Evolutionary conservation across 2,329 filamentous ascomycete genomes (phyloP).

Genomic region (Monilinia fructicola): DNA sequence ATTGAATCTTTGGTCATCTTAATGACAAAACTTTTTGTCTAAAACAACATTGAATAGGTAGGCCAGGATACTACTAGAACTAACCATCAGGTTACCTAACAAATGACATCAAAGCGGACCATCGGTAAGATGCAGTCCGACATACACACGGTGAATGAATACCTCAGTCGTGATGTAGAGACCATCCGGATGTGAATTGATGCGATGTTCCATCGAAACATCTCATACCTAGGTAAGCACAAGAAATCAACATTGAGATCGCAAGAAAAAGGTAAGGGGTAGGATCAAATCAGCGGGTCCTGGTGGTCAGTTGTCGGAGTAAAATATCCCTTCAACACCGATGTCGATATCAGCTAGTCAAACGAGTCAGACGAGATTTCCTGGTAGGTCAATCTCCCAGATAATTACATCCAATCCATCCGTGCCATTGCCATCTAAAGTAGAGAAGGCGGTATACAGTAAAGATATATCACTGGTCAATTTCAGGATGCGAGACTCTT

Average conservation of each 20-base stretch:
- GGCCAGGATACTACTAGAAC: background rate
- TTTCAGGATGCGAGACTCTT: background rate
- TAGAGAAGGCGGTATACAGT: background rate
- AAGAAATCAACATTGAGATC: slow-evolving; percentile 1
- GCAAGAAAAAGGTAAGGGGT: background rate
- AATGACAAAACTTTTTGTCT: no score
- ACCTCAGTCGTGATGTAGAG: background rate
- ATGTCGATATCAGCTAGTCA: background rate
- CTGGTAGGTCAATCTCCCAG: background rate
- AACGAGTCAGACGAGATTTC: background rate
- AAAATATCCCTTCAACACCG: background rate
- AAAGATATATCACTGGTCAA: background rate
- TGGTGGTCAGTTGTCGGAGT: background rate
- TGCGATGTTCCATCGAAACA: background rate
- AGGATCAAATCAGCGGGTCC: background rate
- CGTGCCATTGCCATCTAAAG: slow-evolving; percentile 10
- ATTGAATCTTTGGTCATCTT: no score
- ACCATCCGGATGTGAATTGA: background rate
- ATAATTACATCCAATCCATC: background rate
- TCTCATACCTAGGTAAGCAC: background rate
- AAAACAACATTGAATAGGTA: no score
- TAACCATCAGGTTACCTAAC: no score
- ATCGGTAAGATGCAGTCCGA: background rate
- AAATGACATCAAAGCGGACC: background rate
- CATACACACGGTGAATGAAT: background rate